phyloP scores from a whole-genome alignment of 768 basidiomycete genomes.

The Suillus placidus region DNA sequence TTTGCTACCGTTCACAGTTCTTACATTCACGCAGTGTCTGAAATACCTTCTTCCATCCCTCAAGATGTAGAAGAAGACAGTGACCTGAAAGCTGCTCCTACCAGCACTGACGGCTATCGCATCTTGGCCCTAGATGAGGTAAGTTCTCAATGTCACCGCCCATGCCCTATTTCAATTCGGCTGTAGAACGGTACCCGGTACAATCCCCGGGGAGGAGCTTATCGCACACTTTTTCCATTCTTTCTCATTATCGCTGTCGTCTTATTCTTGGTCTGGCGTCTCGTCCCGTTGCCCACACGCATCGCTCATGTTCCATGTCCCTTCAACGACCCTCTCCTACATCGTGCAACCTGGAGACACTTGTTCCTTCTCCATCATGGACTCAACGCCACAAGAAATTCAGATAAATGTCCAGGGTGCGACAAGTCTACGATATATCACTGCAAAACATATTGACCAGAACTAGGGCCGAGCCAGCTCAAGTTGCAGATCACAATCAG shows the following conservation, averaged over 20 bases:
- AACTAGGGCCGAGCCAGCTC: slow-evolving; percentile 82
- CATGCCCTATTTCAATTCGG: slow-evolving; percentile 21
- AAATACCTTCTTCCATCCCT: slow-evolving; percentile 30
- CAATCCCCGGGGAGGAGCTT: slow-evolving; percentile 44
- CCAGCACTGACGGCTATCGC: slow-evolving; percentile 57
- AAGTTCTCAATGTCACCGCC: slow-evolving; percentile 23
- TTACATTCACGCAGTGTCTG: slow-evolving; percentile 27
- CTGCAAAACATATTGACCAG: neutral
- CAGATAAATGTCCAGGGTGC: slow-evolving; percentile 73
- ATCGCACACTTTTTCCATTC: slow-evolving; percentile 69
- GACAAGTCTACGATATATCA: neutral
- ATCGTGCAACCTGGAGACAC: slow-evolving; percentile 60
- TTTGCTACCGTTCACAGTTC: neutral
- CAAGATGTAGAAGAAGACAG: slow-evolving; percentile 36
- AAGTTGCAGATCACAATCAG: slow-evolving; percentile 87
- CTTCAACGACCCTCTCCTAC: slow-evolving; percentile 45
- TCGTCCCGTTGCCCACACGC: slow-evolving; percentile 44
- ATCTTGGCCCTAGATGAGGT: slow-evolving; percentile 56
- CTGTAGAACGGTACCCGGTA: slow-evolving; percentile 36
- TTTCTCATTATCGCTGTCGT: slow-evolving; percentile 68
- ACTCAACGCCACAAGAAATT: slow-evolving; percentile 50
- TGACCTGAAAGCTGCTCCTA: slow-evolving; percentile 60
- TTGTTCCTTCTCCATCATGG: slow-evolving; percentile 54
- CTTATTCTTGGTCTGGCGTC: slow-evolving; percentile 65
- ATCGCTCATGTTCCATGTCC: slow-evolving; percentile 29